Conservation (phyloP, 768 basidiomycete genomes). For the Leccinum ochraceum region DNA sequence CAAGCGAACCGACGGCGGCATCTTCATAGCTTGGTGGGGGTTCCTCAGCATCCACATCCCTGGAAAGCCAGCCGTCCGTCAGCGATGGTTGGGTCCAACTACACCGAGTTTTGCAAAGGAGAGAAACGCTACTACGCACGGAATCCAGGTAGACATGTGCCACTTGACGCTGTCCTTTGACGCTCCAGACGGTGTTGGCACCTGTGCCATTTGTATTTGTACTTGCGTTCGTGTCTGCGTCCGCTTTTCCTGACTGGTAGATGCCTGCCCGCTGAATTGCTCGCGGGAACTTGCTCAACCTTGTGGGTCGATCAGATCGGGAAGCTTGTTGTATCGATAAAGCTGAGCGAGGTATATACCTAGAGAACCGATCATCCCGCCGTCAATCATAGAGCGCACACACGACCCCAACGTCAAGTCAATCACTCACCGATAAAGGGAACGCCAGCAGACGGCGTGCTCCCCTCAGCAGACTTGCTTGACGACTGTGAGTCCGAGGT, state of each 20-base stretch:
- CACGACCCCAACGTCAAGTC: neutral
- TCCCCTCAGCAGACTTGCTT: constrained; percentile 42
- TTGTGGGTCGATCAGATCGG: constrained; percentile 75
- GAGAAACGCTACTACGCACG: constrained; percentile 6
- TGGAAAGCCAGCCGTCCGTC: neutral
- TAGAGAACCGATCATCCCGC: constrained; percentile 27
- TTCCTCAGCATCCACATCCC: neutral
- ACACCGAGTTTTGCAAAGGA: neutral
- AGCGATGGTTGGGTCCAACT: neutral
- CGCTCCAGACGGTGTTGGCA: neutral
- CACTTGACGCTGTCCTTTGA: neutral
- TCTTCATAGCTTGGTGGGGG: constrained; percentile 22
- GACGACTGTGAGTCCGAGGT: constrained; percentile 42
- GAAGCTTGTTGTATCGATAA: constrained; percentile 61
- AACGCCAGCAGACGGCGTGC: constrained; percentile 61
- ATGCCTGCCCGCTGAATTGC: neutral
- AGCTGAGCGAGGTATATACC: constrained; percentile 80
- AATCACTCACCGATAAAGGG: constrained; percentile 72
- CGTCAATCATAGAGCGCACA: neutral
- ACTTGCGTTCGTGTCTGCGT: neutral
- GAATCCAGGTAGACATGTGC: neutral
- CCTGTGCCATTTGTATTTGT: neutral
- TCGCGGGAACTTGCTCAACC: neutral
- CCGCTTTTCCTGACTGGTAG: neutral
- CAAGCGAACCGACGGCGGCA: neutral